Base-by-base conservation (phyloP, 2,329 filamentous ascomycete species). In the Verruconis gallopava region DNA sequence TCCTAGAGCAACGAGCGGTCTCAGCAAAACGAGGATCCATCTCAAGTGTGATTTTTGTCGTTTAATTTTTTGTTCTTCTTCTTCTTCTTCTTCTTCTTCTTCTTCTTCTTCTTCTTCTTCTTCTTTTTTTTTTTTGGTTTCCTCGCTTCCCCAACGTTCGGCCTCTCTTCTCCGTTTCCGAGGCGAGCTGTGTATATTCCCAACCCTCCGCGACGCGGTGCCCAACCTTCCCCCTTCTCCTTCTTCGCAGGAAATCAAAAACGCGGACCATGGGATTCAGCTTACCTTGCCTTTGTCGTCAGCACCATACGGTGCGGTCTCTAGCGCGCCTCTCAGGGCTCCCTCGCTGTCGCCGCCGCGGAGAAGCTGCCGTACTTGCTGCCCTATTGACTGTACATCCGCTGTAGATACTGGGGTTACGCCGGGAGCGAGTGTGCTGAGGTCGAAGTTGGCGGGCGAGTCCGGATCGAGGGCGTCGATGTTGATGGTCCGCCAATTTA, bases 391-490 rank as follows among this genome's bases (percentile, higher is more conserved):
- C 50, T 88, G 83, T 36, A 86, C 83, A 52, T 91, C 85, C 53
- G 75, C 69, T 53, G 89, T 82, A 52, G 73, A 77, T 47, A 83
- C 73, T 51, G 88, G 79, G 50, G 81, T 72, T 45, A 77, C 77
- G 34, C 81, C 73, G 25, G 88, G 85, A 50, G 82, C 79, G 53
- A 96, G 77, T 14, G 85, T 85, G 46, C 80, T 75, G 48, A 84
- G 77, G 64, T 93, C 84, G 67, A 96, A 96, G 74, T 95, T 96
- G 63, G 77, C 68, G 50, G 83, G 76, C 53, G 85, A 91, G 63
- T 96, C 88, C 46, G 88, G 85, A 61, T 91, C 83, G 54, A 93
- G 74, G 52, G 81, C 79, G 61, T 95, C 88, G 62, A 95, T 81
- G 72, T 95, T 85, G 72, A 95, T 91, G 51, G 85, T 94, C 62